Base-by-base conservation (phyloP, 2,329 filamentous ascomycete species). In the Monosporascus sp. region DNA sequence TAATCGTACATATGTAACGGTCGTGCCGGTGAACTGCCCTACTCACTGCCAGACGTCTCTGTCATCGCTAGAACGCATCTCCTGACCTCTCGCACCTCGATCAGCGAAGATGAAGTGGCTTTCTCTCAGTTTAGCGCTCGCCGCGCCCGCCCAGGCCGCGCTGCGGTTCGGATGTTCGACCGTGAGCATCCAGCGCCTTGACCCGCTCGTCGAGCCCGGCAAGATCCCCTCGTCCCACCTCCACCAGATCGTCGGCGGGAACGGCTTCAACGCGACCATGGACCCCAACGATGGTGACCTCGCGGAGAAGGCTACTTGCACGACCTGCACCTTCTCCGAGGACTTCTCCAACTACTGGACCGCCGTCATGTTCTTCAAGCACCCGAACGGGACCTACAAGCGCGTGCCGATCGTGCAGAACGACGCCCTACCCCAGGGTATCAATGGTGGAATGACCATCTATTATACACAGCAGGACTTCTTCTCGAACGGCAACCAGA, bases 281-380 rank as follows among this genome's bases (percentile, higher is more conserved):
- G 49, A 61, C 38, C 61, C 59, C 19, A 54, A 58, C 37, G 57
- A 58, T 11, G 61, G 60, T 11, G 64, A 67, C 40, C 45, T 63
- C 24, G 63, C 57, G 2, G 58, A 61, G 9, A 61, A 52, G 45
- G 63, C 57, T 14, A 64, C 60, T 7, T 67, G 65, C 55, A 68
- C 65, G 7, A 65, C 65, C 2, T 67, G 65, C 45, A 64, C 61
- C 5, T 66, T 66, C 53, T 61, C 59, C 17, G 65, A 66, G 43
- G 65, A 67, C 48, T 66, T 65, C 54, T 60, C 57, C 37, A 67
- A 66, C 53, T 67, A 67, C 48, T 66, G 65, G 65, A 67, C 65
- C 5, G 65, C 65, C 17, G 58, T 63, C 43, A 60, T 66, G 55
- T 66, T 65, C 60, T 66, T 61, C 60, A 65, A 65, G 53, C 64